Evolutionary conservation across 2,329 filamentous ascomycete genomes (phyloP), one percentile per base, ranked within the genome.

Genomic region (Paramyrothecium roridum): DNA sequence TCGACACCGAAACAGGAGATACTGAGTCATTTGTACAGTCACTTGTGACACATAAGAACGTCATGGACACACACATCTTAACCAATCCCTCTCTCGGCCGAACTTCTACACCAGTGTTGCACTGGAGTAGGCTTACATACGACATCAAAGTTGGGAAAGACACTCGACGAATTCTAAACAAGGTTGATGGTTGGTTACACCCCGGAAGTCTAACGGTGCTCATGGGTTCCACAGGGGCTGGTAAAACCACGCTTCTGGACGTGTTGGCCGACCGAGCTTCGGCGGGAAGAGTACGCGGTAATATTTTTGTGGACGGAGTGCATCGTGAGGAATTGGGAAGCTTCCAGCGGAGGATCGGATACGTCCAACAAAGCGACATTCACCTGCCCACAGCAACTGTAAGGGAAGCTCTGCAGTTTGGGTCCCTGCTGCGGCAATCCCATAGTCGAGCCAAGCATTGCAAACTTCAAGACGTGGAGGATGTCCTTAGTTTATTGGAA

Each of bases 301-400:
- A 6, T 19, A 30, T 51, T 3, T 40, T 19, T 30, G 33, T 51
- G 11, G 30, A 51, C 11, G 49, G 49, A 10, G 33, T 20, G 30
- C 30, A n/a, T 7, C 49, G 49, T 22, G n/a, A 4, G 10, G 49
- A 10, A 16, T 33, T 33, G 3, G 22, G 4, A n/a, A 40, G 33
- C 30, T 51, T 51, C 20, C 26, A 40, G 17, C 16, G 49, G 22
- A n/a, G 49, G 20, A 51, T 51, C 8, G 49, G 49, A 10, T 51
- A 51, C 21, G 49, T 51, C 13, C 49, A 51, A n/a, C 49, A 51
- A 21, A 40, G 12, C 19, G 49, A 51, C 17, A 10, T 51, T 17
- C 49, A 51, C n/a, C 30, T 51, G 4, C 49, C 30, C 33, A 51
- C 49, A 3, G 49, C 49, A 8, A 51, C 49, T 37, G 49, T 51